Conservation (phyloP, 306 rosid genomes). For the Parietaria judaica region DNA sequence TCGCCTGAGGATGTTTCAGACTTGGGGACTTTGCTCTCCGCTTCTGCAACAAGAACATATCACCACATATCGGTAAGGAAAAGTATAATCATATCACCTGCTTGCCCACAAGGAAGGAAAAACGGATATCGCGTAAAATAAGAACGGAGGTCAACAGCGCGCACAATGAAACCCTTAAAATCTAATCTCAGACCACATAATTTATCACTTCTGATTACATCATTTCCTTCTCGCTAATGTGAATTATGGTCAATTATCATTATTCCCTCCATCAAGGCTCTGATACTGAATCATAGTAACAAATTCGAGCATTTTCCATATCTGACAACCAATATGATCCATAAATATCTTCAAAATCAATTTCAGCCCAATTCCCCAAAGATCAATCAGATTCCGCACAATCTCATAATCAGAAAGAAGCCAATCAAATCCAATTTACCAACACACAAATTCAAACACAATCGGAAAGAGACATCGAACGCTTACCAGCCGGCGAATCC, state of each 20-base stretch:
- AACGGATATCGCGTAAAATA: not conserved
- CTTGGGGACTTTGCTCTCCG: slow-evolving; percentile 42
- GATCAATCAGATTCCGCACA: slow-evolving; percentile 15
- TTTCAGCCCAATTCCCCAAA: no score
- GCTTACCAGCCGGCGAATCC: slow-evolving; percentile 59
- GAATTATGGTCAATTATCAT: no score
- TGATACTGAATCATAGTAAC: no score
- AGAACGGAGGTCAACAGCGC: not conserved
- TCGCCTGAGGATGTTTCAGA: slow-evolving; percentile 48
- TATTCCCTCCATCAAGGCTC: no score
- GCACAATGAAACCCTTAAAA: no score
- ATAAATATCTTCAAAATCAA: not conserved
- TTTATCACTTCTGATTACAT: no score
- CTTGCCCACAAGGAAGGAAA: not conserved
- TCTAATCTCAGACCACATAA: not conserved
- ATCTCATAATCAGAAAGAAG: not conserved
- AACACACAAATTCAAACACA: not conserved
- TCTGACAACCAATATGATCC: no score
- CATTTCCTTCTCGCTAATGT: no score
- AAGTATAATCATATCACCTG: slow-evolving; percentile 3
- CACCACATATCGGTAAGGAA: slow-evolving; percentile 10
- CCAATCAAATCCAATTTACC: not conserved
- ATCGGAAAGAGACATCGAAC: not conserved
- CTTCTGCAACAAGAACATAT: slow-evolving; percentile 31
- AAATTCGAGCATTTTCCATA: no score